Evolutionary conservation across 768 basidiomycete species (phyloP).

Genomic region (Hortiboletus campestris): DNA sequence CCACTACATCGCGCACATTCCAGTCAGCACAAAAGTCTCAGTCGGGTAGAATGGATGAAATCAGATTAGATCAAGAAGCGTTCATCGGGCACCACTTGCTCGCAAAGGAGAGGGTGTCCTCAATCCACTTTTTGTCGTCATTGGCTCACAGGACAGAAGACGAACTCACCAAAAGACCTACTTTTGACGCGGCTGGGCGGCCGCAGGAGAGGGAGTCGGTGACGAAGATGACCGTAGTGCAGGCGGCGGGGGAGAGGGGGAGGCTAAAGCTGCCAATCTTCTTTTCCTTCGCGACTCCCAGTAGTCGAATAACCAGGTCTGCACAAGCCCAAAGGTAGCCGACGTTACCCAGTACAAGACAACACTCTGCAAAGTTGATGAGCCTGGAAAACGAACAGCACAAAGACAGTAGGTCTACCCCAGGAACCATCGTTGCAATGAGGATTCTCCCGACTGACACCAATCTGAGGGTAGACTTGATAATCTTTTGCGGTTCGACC

Average conservation of each 20-base stretch:
- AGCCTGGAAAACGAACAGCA: background rate
- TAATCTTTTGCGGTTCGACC: conserved; percentile 45
- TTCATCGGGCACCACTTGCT: conserved; percentile 53
- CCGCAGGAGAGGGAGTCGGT: background rate
- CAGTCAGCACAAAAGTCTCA: conserved; percentile 10
- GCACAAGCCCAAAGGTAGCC: conserved; percentile 67
- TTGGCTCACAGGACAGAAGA: conserved; percentile 28
- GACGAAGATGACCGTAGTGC: background rate
- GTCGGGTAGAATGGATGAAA: conserved; percentile 10
- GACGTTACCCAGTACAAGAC: conserved; percentile 78
- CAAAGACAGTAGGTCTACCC: conserved; percentile 43
- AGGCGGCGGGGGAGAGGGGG: background rate
- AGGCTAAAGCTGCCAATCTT: conserved; percentile 6
- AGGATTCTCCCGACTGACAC: conserved; percentile 67
- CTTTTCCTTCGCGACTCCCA: conserved; percentile 46
- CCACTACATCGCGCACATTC: background rate
- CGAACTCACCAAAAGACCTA: conserved; percentile 21
- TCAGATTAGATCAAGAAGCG: conserved; percentile 94
- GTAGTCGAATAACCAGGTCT: conserved; percentile 74
- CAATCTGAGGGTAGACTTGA: conserved; percentile 54
- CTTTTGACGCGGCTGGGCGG: conserved; percentile 7
- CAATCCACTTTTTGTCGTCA: conserved; percentile 76
- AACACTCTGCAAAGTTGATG: conserved; percentile 44
- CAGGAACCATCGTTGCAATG: conserved; percentile 65
- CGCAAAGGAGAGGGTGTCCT: conserved; percentile 54